Base-by-base conservation (phyloP, 2,329 filamentous ascomycete genomes). In the Xylaria sp. region DNA sequence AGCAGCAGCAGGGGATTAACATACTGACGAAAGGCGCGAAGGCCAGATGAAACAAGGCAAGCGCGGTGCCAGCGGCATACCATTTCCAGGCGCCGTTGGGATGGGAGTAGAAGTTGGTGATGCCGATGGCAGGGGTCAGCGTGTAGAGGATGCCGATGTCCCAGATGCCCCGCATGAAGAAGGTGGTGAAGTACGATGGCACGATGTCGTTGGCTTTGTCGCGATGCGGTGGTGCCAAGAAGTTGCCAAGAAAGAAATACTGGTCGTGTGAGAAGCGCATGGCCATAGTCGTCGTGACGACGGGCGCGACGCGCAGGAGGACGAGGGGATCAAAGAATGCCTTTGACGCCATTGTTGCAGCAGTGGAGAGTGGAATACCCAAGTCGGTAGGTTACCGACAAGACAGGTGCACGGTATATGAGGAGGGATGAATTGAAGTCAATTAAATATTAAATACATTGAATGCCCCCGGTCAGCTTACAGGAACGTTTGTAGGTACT, bases 251-350 rank as follows among this genome's bases (percentile, higher is more conserved):
- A 75, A 85, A 84, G 60, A 80, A 72, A 69, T 81, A 79, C 70
- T 85, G 83, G 75, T 85, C 83, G 49, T 78, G 77, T 15, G 83
- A 82, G 77, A 80, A 85, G 72, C 82, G 79, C 60, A 86, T 78
- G 0, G 83, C 81, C 72, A 80, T 80, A 1, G 84, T 84, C 2
- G 83, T 83, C n/a, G 83, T 83, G 71, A 86, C 71, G 28, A 86
- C 76, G 0, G 85, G 85, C 1, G 83, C 78, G 20, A 83, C 73
- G 55, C 84, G 80, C 41, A 86, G 78, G 52, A 78, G 73, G 7
- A 79, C 78, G 54, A 79, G 73, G 12, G 80, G 79, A 71, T 83
- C 79, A 72, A 80, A 78, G 74, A 83, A 80, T 49, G 72, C 68
- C 18, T 75, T 75, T 0, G 80, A 81, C 39, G 82, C 80, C 82